A percentile compares a stretch with the other conserved stretches of the same genome.
Evolutionary conservation across 2,329 filamentous ascomycete species (phyloP).

Genomic region (Zasmidium cellare): DNA sequence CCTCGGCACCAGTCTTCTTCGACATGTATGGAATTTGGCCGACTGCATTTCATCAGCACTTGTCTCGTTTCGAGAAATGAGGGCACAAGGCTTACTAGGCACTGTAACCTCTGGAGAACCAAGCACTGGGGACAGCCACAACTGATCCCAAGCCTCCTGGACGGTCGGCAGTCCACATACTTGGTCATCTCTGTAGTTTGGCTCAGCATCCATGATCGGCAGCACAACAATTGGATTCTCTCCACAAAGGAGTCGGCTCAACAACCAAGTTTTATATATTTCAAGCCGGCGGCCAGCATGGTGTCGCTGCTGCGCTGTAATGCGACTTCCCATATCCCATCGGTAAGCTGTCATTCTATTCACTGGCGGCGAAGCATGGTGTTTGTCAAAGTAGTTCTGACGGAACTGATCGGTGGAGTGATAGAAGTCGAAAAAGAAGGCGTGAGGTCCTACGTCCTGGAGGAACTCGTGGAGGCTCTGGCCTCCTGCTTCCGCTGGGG

Average conservation of each 20-base stretch:
- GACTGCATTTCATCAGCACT: too few relatives aligned
- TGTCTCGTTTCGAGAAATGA: too few relatives aligned
- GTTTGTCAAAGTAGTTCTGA: not conserved
- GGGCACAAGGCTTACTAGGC: not conserved
- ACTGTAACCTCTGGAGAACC: constrained; percentile 8
- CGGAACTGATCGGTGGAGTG: not conserved
- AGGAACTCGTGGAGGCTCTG: not conserved
- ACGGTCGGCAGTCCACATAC: not conserved
- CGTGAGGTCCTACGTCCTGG: not conserved
- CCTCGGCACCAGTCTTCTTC: not conserved
- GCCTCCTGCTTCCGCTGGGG: not conserved
- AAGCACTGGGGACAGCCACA: constrained; percentile 6
- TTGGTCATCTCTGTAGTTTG: constrained; percentile 3
- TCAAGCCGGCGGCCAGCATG: not conserved
- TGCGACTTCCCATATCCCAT: not conserved
- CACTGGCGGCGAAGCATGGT: not conserved
- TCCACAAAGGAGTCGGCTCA: not conserved
- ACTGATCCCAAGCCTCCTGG: constrained; percentile 6
- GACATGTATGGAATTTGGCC: constrained; percentile 10
- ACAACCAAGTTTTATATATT: constrained; percentile 5
- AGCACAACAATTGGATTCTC: constrained; percentile 2
- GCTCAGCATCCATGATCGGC: not conserved
- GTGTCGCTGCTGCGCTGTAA: not conserved
- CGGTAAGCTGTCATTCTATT: constrained; percentile 3
- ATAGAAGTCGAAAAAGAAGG: constrained; percentile 10